These are phyloP conservation scores for Phytophthora crassamura DNA, from an alignment of 352 stramenopile species.

Conservation along the genomic window DNA sequence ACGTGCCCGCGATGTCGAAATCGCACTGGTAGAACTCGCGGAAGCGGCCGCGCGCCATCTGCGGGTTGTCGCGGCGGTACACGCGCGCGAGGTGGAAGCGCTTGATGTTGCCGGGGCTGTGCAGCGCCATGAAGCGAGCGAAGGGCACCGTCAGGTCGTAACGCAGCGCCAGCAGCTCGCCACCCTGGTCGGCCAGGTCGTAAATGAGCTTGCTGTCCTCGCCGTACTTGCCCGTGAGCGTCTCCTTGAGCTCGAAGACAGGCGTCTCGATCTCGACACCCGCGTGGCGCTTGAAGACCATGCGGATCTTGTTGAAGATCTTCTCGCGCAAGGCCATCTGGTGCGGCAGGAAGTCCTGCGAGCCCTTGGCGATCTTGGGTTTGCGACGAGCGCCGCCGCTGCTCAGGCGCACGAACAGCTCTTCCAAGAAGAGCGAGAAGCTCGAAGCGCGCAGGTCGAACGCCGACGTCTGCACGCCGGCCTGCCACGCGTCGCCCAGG, in stretches of 20 bases:
- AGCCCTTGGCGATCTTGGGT: slow-evolving; percentile 91
- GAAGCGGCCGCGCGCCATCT: slow-evolving; percentile 95
- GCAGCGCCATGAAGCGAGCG: slow-evolving; percentile 97
- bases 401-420: slow-evolving; percentile 67
- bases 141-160: slow-evolving; percentile 99
- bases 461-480: slow-evolving; percentile 35
- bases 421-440: slow-evolving; percentile 60
- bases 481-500: slow-evolving; percentile 38
- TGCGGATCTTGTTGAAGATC: slow-evolving; percentile 97
- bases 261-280: slow-evolving; percentile 98
- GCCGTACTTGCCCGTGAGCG: slow-evolving; percentile 98
- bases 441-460: slow-evolving; percentile 68
- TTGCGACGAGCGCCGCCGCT: slow-evolving; percentile 81
- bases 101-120: slow-evolving; percentile 98
- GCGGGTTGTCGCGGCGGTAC: slow-evolving; percentile 96
- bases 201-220: slow-evolving; percentile 99
- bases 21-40: slow-evolving; percentile 99
- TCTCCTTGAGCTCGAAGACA: slow-evolving; percentile 99
- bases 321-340: slow-evolving; percentile 98
- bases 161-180: slow-evolving; percentile 93
- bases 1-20: slow-evolving; percentile 97
- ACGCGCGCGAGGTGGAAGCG: slow-evolving; percentile 98
- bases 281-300: slow-evolving; percentile 98
- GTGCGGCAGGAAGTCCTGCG: slow-evolving; percentile 95
- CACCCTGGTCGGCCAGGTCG: slow-evolving; percentile 98